Evolutionary conservation across 352 stramenopile genomes (phyloP).

Genomic region (Thalassiosira gravida): DNA sequence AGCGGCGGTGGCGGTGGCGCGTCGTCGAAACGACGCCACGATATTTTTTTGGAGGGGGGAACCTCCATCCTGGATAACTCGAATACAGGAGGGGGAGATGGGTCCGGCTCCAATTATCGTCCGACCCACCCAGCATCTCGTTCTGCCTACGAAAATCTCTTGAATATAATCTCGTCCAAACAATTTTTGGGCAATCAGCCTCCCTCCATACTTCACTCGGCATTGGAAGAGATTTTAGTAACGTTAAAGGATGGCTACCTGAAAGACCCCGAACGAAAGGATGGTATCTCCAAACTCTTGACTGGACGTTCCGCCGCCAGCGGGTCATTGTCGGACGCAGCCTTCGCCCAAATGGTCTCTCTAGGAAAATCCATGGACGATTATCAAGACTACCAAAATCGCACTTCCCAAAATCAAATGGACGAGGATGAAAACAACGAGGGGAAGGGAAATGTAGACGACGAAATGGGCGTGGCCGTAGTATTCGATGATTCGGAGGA

Average conservation of each 20-base stretch:
- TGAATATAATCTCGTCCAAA: constrained; percentile 67
- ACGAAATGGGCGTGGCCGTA: constrained; percentile 97
- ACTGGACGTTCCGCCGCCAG: constrained; percentile 39
- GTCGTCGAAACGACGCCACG: too few relatives aligned
- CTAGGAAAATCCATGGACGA: constrained; percentile 78
- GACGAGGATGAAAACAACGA: constrained; percentile 38
- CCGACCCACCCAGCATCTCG: constrained; percentile 62
- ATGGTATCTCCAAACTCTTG: constrained; percentile 69
- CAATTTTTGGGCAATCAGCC: constrained; percentile 76
- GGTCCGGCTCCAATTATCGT: constrained; percentile 52
- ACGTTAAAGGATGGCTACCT: constrained; percentile 72
- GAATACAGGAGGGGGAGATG: too few relatives aligned
- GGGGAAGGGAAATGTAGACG: constrained; percentile 86
- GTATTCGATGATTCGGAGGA: constrained; percentile 98
- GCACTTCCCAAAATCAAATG: neutral
- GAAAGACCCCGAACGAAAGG: constrained; percentile 72
- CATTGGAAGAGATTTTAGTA: constrained; percentile 70
- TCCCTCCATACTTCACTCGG: constrained; percentile 66
- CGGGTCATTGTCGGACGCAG: constrained; percentile 37
- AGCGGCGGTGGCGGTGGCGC: too few relatives aligned
- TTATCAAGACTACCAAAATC: constrained; percentile 62
- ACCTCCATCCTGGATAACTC: constrained; percentile 23
- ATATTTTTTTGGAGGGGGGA: constrained; percentile 25
- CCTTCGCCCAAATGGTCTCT: constrained; percentile 71
- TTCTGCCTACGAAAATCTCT: constrained; percentile 66